Evolutionary conservation across 1,284 basidiomycete species (phyloP).

Genomic region (Ustilago vetiveriae): DNA sequence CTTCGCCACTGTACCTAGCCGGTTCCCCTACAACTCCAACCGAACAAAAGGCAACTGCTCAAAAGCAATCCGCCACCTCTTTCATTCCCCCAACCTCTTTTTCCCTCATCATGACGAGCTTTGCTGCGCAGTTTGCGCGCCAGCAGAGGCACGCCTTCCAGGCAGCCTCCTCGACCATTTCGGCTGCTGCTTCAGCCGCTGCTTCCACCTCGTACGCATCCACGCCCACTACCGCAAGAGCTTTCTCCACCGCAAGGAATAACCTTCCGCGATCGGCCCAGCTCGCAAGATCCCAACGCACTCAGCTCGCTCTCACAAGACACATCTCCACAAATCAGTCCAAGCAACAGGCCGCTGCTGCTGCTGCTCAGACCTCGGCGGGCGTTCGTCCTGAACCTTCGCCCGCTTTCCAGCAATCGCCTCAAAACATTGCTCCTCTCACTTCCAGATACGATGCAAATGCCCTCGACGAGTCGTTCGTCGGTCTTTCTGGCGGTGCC

Average conservation of each 20-base stretch:
- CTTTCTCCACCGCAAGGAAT: conserved; percentile 46
- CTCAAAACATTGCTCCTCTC: conserved; percentile 40
- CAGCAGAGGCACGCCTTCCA: conserved; percentile 46
- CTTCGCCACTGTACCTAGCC: too few species aligned
- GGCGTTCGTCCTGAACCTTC: conserved; percentile 56
- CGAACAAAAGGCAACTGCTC: conserved; percentile 7
- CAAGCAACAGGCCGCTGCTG: conserved; percentile 49
- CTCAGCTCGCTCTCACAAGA: conserved; percentile 44
- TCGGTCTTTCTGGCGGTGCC: conserved; percentile 93
- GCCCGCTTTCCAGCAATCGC: conserved; percentile 62
- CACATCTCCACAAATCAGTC: conserved; percentile 52
- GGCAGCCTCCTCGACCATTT: conserved; percentile 37
- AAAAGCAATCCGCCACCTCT: background rate
- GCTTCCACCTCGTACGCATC: conserved; percentile 32
- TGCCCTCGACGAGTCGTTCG: conserved; percentile 72
- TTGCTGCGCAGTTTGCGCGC: conserved; percentile 49
- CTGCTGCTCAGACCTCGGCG: conserved; percentile 37
- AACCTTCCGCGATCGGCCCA: conserved; percentile 40
- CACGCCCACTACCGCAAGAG: conserved; percentile 29
- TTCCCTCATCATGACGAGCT: conserved; percentile 36
- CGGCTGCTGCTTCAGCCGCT: conserved; percentile 21
- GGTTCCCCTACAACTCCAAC: background rate
- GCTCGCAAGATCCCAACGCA: conserved; percentile 31
- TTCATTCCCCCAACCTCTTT: too few species aligned
- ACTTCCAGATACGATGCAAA: conserved; percentile 37